A percentile compares a stretch with the other conserved stretches of the same genome.
These are phyloP conservation scores for Gaeumannomyces tritici DNA, from an alignment of 2,329 filamentous ascomycete species.

Conservation along the genomic window DNA sequence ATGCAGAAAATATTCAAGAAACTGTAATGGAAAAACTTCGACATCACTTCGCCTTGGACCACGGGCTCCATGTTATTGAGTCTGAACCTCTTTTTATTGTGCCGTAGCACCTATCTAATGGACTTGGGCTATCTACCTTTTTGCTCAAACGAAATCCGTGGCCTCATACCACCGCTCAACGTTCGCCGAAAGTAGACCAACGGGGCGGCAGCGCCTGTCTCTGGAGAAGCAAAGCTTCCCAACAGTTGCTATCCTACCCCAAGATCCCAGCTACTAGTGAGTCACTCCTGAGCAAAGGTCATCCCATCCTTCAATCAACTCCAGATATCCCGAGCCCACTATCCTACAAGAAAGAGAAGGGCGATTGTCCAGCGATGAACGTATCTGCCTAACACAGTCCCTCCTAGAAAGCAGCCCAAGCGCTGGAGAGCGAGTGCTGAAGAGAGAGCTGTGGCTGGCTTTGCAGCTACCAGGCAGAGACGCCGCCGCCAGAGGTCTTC, in stretches of 20 bases:
- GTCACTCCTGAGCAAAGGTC: neutral
- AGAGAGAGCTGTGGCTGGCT: neutral
- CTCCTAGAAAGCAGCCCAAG: neutral
- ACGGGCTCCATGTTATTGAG: neutral
- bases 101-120: no score
- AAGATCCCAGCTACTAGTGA: neutral
- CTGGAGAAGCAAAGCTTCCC: neutral
- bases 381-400: no score
- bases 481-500: neutral
- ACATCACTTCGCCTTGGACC: neutral
- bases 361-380: neutral
- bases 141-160: neutral
- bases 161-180: neutral
- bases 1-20: no score
- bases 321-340: neutral
- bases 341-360: neutral
- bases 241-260: neutral
- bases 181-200: neutral
- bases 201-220: neutral
- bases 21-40: no score
- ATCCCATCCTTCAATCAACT: neutral
- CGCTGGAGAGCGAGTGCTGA: neutral
- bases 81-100: neutral
- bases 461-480: neutral
- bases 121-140: no score